A percentile compares a stretch with the other conserved stretches of the same genome.
Conservation (phyloP, 2,329 filamentous ascomycete species). For the Aspergillus piperis region DNA sequence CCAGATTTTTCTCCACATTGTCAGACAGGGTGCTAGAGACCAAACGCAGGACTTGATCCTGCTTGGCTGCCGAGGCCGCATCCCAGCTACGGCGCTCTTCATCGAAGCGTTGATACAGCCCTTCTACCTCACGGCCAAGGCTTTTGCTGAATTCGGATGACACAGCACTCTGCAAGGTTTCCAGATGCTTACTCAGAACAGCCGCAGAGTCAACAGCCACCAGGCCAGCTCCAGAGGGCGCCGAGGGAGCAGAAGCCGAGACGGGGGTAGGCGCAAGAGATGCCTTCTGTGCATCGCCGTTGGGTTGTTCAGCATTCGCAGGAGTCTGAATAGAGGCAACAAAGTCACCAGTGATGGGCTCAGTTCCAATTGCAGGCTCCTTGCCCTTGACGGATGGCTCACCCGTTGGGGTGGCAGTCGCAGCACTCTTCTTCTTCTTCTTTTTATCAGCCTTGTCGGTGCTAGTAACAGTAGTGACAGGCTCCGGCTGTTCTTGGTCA, state of each 20-base stretch:
- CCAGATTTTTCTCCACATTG: constrained; percentile 74
- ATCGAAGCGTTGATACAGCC: constrained; percentile 62
- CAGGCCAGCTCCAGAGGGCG: constrained; percentile 12
- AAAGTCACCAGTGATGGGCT: constrained; percentile 11
- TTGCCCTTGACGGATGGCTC: constrained; percentile 46
- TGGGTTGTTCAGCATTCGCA: constrained; percentile 11
- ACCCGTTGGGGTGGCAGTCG: constrained; percentile 39
- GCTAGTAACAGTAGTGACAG: constrained; percentile 21
- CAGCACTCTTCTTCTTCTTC: constrained; percentile 62
- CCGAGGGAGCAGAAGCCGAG: not conserved
- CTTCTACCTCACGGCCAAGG: constrained; percentile 54
- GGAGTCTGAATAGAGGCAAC: constrained; percentile 7
- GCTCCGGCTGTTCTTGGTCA: constrained; percentile 36
- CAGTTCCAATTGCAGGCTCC: constrained; percentile 24
- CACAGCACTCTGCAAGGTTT: constrained; percentile 54
- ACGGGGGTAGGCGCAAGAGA: constrained; percentile 11
- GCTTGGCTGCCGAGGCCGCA: constrained; percentile 63
- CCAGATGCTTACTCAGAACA: constrained; percentile 62
- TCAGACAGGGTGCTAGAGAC: constrained; percentile 69
- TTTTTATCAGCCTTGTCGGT: constrained; percentile 68
- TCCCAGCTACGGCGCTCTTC: constrained; percentile 69
- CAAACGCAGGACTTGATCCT: constrained; percentile 68
- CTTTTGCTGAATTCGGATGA: constrained; percentile 51
- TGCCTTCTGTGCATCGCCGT: constrained; percentile 13
- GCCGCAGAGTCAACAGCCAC: constrained; percentile 51